Conservation (phyloP, 257 asterid species). For the Solanum pennellii region DNA sequence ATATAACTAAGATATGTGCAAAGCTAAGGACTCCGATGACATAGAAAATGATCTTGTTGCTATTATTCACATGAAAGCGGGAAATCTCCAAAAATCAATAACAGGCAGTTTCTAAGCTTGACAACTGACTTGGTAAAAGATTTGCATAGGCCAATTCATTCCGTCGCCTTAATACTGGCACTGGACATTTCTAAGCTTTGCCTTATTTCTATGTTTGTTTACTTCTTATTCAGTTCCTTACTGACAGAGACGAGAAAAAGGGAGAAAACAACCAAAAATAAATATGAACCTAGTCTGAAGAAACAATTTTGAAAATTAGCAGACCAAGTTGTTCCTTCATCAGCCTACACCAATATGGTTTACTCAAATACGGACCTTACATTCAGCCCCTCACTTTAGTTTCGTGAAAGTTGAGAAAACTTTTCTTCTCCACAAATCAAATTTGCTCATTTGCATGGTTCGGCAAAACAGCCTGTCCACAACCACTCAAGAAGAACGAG, state of each 20-base stretch:
- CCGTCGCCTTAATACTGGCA: background rate
- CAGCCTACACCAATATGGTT: background rate
- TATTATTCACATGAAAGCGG: background rate
- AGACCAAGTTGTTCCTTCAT: background rate
- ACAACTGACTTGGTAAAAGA: background rate
- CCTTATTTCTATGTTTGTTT: background rate
- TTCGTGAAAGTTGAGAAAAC: background rate
- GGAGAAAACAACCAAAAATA: background rate
- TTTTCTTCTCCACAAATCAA: background rate
- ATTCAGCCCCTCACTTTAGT: background rate
- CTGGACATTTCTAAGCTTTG: background rate
- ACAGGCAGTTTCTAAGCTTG: background rate
- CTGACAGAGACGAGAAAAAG: background rate
- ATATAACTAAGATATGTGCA: background rate
- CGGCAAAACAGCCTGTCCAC: background rate
- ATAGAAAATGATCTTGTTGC: background rate
- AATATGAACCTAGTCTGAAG: background rate
- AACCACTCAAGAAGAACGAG: background rate
- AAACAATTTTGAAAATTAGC: background rate
- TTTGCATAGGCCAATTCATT: background rate
- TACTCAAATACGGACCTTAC: background rate
- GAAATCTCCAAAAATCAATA: background rate
- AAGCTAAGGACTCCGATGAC: background rate
- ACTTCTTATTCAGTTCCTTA: background rate
- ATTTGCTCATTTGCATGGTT: background rate